Percentiles rank a stretch among this genome's conserved stretches.
These are phyloP conservation scores for Xylaria longipes DNA, from an alignment of 495 filamentous ascomycete genomes.

Conservation along the genomic window DNA sequence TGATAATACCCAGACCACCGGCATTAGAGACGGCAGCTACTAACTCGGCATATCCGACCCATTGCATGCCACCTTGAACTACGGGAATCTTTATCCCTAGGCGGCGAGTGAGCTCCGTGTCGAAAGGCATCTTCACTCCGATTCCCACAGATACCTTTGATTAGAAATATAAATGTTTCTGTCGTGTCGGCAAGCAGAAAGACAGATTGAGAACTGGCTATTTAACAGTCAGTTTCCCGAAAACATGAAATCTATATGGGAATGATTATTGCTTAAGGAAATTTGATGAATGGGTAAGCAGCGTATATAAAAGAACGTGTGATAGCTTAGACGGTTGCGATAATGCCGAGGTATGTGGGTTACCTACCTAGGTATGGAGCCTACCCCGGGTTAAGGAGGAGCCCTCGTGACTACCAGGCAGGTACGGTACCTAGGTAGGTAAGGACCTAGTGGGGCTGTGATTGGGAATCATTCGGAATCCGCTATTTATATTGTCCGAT, in stretches of 20 bases:
- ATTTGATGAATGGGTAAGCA: not conserved
- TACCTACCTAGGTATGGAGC: too few relatives aligned
- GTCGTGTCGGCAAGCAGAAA: not conserved
- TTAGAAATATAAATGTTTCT: not conserved
- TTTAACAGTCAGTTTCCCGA: not conserved
- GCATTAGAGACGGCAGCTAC: conserved; percentile 93
- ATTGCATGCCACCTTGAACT: conserved; percentile 95
- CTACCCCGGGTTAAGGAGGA: not conserved
- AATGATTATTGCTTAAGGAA: not conserved
- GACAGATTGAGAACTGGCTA: not conserved
- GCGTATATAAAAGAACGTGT: conserved; percentile 6
- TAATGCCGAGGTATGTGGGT: conserved; percentile 21
- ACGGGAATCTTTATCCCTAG: conserved; percentile 92
- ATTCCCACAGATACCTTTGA: not conserved
- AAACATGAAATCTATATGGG: not conserved
- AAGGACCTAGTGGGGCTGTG: not conserved
- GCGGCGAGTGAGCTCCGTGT: conserved; percentile 85
- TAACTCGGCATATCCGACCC: conserved; percentile 84
- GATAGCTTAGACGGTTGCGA: not conserved
- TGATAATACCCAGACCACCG: conserved; percentile 90
- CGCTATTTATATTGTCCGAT: not conserved
- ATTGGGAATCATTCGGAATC: not conserved
- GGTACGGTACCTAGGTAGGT: too few relatives aligned
- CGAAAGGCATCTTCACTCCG: conserved; percentile 76
- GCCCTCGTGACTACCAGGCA: too few relatives aligned